Conservation (phyloP, 2,329 filamentous ascomycete genomes). For the Aspergillus sp. region DNA sequence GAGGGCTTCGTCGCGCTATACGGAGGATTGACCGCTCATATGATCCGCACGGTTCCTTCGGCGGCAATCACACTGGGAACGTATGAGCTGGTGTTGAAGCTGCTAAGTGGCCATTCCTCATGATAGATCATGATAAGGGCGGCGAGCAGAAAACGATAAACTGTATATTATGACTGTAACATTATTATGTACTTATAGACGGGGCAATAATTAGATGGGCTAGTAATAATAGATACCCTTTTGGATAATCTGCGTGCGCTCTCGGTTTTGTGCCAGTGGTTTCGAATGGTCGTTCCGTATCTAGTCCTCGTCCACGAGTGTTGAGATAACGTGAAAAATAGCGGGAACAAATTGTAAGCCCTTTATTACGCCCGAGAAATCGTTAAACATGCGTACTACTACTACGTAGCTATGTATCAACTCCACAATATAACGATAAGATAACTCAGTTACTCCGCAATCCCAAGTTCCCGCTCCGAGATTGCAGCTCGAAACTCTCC, state of each 20-base stretch:
- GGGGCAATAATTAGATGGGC: constrained; percentile 12
- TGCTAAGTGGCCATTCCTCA: constrained; percentile 16
- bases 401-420: not conserved
- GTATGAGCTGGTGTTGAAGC: constrained; percentile 42
- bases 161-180: constrained; percentile 19
- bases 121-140: not conserved
- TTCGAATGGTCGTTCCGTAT: not conserved
- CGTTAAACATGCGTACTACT: not conserved
- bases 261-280: not conserved
- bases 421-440: not conserved
- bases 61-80: constrained; percentile 43
- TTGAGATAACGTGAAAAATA: not conserved
- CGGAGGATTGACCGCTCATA: constrained; percentile 42
- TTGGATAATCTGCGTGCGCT: not conserved
- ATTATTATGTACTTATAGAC: constrained; percentile 17
- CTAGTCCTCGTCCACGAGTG: not conserved
- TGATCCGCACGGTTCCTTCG: constrained; percentile 41
- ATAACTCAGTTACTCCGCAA: constrained; percentile 27
- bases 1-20: constrained; percentile 43
- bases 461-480: constrained; percentile 36
- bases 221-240: constrained; percentile 19
- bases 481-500: constrained; percentile 44
- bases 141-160: not conserved
- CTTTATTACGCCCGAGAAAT: not conserved
- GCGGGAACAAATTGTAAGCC: not conserved